Base-by-base conservation (phyloP, 2,329 filamentous ascomycete genomes). In the Chaetomium sp. region DNA sequence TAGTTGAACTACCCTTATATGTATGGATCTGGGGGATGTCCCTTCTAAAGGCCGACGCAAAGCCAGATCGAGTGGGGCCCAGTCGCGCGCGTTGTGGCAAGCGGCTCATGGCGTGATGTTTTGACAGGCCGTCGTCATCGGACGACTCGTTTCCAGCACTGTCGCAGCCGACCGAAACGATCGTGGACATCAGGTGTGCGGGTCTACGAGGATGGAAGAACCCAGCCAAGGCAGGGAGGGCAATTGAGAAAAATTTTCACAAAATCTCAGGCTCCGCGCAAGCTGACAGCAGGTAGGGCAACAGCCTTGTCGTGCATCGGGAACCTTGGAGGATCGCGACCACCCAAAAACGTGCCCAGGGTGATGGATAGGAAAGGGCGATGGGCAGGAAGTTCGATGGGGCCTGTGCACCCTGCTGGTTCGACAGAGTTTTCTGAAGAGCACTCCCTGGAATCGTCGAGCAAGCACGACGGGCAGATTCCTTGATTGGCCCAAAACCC, bases 31-130 rank as follows among this genome's bases (percentile, higher is more conserved):
- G 19, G 3, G 3, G 19, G 19, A 27, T 27, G 19, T 27, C 19
- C 19, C 19, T 27, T 27, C 19, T 3, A 27, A 27, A 27, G 19
- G 19, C 19, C 19, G 19, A 27, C 19, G 19, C 19, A 27, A 27
- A 27, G 19, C 19, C 8, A 12, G 3, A 11, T 40, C 27, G 19
- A 27, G 53, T 45, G 55, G 51, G 45, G 40, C 46, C 14, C 3
- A 45, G 42, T 38, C 7, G 19, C 3, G 19, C 19, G 19, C 19
- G 35, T 38, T 32, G 14, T 53, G 52, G 45, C 36, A 27, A 40
- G 37, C 46, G n/a, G 44, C 35, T 49, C 56, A 60, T 61, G 53
- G 59, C 56, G 59, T 59, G 59, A 61, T 59, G 54, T 19, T 38
- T 40, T 56, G n/a, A 37, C 19, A 34, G 41, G 43, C 35, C 44